phyloP scores from a whole-genome alignment of 139 green algal species.

The Coelastrella sp. region DNA sequence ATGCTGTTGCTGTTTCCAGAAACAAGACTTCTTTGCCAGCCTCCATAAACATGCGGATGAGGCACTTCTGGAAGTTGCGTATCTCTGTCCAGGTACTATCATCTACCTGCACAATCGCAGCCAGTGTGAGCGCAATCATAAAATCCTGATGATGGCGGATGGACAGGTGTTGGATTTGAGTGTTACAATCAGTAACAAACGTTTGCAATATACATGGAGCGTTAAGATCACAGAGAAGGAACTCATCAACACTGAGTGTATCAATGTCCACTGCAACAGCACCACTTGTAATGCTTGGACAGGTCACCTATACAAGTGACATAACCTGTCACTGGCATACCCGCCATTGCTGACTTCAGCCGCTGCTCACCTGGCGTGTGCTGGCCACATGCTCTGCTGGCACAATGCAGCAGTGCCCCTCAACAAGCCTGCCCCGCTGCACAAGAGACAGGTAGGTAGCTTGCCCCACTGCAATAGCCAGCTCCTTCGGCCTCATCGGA shows the following conservation, averaged over 20 bases:
- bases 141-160: too few relatives aligned
- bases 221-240: too few relatives aligned
- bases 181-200: too few relatives aligned
- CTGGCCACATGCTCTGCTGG: slow-evolving; percentile 80
- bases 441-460: slow-evolving; percentile 89
- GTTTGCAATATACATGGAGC: too few relatives aligned
- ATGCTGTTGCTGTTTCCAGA: slow-evolving; percentile 85
- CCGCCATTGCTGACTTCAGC: too few relatives aligned
- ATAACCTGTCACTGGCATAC: too few relatives aligned
- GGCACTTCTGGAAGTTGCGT: slow-evolving; percentile 99
- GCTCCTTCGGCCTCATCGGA: slow-evolving; percentile 65
- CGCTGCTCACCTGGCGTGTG: slow-evolving; percentile 60
- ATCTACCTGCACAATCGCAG: slow-evolving; percentile 77
- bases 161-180: too few relatives aligned
- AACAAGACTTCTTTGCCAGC: slow-evolving; percentile 84
- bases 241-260: too few relatives aligned
- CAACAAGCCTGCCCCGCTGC: slow-evolving; percentile 71
- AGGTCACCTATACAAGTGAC: too few relatives aligned
- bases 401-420: slow-evolving; percentile 89
- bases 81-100: slow-evolving; percentile 94
- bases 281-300: too few relatives aligned
- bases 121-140: too few relatives aligned
- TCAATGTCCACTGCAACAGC: too few relatives aligned
- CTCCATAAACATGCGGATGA: slow-evolving; percentile 88
- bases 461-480: slow-evolving; percentile 86